A percentile compares a stretch with the other conserved stretches of the same genome.
Evolutionary conservation across 805 yeast species (phyloP).

Genomic region (Saturnispora kantuleensis): DNA sequence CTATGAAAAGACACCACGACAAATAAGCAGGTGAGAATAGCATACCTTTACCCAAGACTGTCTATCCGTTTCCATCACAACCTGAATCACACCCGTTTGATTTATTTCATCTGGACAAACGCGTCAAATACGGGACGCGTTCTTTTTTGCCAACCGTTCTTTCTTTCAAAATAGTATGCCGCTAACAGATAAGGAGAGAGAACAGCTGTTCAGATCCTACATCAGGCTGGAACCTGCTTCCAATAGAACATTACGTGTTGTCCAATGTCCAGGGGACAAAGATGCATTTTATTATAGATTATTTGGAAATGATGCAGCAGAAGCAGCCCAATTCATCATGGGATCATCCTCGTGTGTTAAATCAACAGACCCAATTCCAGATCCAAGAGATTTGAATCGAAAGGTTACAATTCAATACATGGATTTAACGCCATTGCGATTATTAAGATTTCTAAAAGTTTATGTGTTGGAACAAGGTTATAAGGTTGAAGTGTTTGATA

Average conservation of each 20-base stretch:
- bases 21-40: too few relatives aligned
- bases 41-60: too few relatives aligned
- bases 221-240: slow-evolving; percentile 40
- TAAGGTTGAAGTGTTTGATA: slow-evolving; percentile 74
- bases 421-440: slow-evolving; percentile 69
- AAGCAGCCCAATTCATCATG: slow-evolving; percentile 76
- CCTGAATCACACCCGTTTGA: too few relatives aligned
- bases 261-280: slow-evolving; percentile 40
- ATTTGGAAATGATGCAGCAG: slow-evolving; percentile 63
- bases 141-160: neutral
- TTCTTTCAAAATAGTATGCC: slow-evolving; percentile 25
- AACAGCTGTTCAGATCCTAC: slow-evolving; percentile 20
- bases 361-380: slow-evolving; percentile 14
- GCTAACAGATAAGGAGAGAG: slow-evolving; percentile 7
- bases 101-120: neutral
- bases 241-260: slow-evolving; percentile 51
- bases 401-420: slow-evolving; percentile 41
- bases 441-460: slow-evolving; percentile 51
- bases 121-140: neutral
- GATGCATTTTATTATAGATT: slow-evolving; percentile 67
- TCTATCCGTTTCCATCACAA: too few relatives aligned
- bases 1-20: too few relatives aligned
- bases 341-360: slow-evolving; percentile 78
- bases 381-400: slow-evolving; percentile 34
- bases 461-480: slow-evolving; percentile 62